A percentile compares a stretch with the other conserved stretches of the same genome.
Conservation (phyloP, 371 early-diverging fungal species). For the Rhizomucor miehei region DNA sequence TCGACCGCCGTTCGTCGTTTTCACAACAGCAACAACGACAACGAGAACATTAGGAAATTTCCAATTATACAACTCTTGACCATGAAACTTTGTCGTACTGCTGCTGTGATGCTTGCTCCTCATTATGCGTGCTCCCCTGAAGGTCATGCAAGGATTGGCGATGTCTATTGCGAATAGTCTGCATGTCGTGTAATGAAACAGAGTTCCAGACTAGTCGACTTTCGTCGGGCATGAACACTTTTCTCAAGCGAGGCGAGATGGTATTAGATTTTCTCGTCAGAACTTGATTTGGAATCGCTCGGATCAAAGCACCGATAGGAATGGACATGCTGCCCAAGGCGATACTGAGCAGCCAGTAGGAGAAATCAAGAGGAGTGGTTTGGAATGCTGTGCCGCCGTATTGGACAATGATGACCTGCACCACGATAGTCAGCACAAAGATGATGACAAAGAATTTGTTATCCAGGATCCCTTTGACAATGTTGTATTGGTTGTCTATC, state of each 20-base stretch:
- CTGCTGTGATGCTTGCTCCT: background rate
- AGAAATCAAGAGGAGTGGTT: slow-evolving; percentile 41
- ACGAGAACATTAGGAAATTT: too few relatives aligned
- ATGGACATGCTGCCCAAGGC: slow-evolving; percentile 64
- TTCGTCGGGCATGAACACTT: background rate
- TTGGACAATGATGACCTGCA: slow-evolving; percentile 62
- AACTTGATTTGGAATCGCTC: slow-evolving; percentile 55
- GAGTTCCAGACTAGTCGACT: background rate
- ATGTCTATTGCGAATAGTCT: background rate
- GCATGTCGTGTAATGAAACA: background rate
- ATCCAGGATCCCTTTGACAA: slow-evolving; percentile 50
- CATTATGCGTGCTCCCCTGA: background rate
- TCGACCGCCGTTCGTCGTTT: too few relatives aligned
- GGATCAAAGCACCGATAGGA: slow-evolving; percentile 68
- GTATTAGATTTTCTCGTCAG: background rate
- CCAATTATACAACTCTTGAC: background rate
- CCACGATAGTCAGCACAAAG: slow-evolving; percentile 48
- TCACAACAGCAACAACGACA: too few relatives aligned
- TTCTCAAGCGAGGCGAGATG: background rate
- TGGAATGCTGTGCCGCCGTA: slow-evolving; percentile 65
- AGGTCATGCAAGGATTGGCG: background rate
- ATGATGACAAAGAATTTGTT: slow-evolving; percentile 65
- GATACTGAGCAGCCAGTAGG: slow-evolving; percentile 70
- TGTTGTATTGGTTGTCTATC: slow-evolving; percentile 61
- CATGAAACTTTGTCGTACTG: background rate